Evolutionary conservation across 1,284 basidiomycete species (phyloP).

Genomic region (Xerocomus nothofagi): DNA sequence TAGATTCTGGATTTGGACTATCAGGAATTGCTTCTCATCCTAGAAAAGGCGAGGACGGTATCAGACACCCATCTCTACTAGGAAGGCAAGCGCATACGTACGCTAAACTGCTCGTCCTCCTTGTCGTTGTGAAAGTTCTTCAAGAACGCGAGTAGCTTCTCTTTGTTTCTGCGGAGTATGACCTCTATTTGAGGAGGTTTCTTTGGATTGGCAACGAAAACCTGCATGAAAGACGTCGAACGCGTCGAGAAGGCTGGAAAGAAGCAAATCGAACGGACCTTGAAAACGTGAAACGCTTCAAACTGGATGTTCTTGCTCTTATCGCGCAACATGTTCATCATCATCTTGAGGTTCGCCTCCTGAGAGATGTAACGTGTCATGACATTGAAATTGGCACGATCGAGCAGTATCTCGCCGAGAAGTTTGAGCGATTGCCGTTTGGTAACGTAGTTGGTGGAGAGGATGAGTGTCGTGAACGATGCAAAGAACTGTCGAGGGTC

Average conservation of each 20-base stretch:
- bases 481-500: slow-evolving; percentile 78
- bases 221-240: slow-evolving; percentile 44
- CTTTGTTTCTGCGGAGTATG: slow-evolving; percentile 92
- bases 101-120: slow-evolving; percentile 97
- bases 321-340: slow-evolving; percentile 98
- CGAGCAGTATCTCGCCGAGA: slow-evolving; percentile 95
- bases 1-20: slow-evolving; percentile 83
- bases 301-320: slow-evolving; percentile 99
- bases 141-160: slow-evolving; percentile 88
- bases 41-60: slow-evolving; percentile 26
- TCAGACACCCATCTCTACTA: background rate
- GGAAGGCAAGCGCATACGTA: slow-evolving; percentile 35
- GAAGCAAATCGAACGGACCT: slow-evolving; percentile 53
- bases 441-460: slow-evolving; percentile 97
- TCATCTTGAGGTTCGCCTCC: slow-evolving; percentile 96
- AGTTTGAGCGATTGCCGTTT: slow-evolving; percentile 98
- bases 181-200: slow-evolving; percentile 94
- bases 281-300: slow-evolving; percentile 99
- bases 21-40: slow-evolving; percentile 97
- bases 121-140: slow-evolving; percentile 98
- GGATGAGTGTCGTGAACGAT: slow-evolving; percentile 89
- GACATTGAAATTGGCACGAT: slow-evolving; percentile 95
- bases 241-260: background rate
- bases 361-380: slow-evolving; percentile 98
- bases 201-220: slow-evolving; percentile 99